Evolutionary conservation across 805 yeast species (phyloP), one percentile per base, ranked within the genome.

Genomic region (Wickerhamiella azyma): DNA sequence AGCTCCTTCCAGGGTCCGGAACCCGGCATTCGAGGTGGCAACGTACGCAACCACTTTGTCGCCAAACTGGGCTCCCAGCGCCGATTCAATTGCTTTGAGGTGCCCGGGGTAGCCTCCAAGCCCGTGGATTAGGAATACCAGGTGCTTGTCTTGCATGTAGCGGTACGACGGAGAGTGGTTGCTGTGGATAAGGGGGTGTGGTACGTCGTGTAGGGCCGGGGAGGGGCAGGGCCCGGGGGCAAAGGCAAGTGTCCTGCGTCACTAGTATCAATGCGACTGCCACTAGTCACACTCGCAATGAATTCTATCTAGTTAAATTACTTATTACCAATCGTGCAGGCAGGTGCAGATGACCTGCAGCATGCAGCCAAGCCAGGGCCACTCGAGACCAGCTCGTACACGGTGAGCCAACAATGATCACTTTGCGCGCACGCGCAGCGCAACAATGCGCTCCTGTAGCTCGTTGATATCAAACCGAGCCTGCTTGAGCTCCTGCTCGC

Each of bases 1-100:
- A 43, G 79, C 70, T 2, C 97, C 97, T 58, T 88, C 96, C 56
- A 84, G 83, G 0, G 96, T 84, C 55, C 77, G 75, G 55, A 80
- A 75, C 29, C 82, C 78, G 0, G 81, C 70, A 51, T 82, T 85
- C 1, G 79, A 68, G 13, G 59, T 72, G 10, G 79, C 88, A 14
- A 57, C 66, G 64, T 60, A 48, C 7, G 61, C 55, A 14, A 55
- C 50, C 1, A 61, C 47, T 6, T 52, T 52, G 38, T 58, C 62
- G 48, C 61, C 70, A 30, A 56, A 53, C 50, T 51, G 66, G 37
- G 57, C 52, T 13, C 60, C 59, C 35, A 80, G 59, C 10, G 68
- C 60, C 10, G 66, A 66, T 41, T 67, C 70, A 30, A 77, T 55
- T 10, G 74, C 61, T 21, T 66, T 59, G 64, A 81, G 60, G 55